Evolutionary conservation across 768 basidiomycete species (phyloP).

Genomic region (Termitomyces sp.): DNA sequence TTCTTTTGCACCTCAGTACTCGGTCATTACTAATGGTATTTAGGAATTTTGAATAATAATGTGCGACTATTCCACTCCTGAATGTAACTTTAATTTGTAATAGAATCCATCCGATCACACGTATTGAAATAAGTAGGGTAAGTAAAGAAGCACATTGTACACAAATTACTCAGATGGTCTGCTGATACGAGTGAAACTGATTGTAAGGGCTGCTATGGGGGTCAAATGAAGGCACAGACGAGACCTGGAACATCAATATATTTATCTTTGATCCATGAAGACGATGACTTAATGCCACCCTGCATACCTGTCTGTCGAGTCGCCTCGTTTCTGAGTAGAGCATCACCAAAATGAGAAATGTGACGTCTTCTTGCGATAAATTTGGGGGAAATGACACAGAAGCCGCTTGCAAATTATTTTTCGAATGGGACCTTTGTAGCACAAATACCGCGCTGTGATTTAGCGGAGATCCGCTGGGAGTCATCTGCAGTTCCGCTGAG

Average conservation of each 20-base stretch:
- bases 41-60: background rate
- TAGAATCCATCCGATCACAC: background rate
- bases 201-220: background rate
- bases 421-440: background rate
- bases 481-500: background rate
- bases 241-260: background rate
- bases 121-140: background rate
- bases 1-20: background rate
- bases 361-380: background rate
- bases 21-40: background rate
- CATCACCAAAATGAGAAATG: background rate
- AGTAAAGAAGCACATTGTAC: background rate
- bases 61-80: background rate
- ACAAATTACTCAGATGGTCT: background rate
- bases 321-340: conserved; percentile 1
- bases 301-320: background rate
- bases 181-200: background rate
- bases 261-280: background rate
- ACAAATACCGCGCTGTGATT: background rate
- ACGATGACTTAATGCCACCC: background rate
- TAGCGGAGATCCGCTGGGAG: background rate
- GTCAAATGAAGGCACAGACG: background rate
- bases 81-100: background rate
- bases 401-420: background rate
- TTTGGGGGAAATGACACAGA: background rate